A percentile compares a stretch with the other conserved stretches of the same genome.
Conservation (phyloP, 495 filamentous ascomycete species). For the Tuber aestivum region DNA sequence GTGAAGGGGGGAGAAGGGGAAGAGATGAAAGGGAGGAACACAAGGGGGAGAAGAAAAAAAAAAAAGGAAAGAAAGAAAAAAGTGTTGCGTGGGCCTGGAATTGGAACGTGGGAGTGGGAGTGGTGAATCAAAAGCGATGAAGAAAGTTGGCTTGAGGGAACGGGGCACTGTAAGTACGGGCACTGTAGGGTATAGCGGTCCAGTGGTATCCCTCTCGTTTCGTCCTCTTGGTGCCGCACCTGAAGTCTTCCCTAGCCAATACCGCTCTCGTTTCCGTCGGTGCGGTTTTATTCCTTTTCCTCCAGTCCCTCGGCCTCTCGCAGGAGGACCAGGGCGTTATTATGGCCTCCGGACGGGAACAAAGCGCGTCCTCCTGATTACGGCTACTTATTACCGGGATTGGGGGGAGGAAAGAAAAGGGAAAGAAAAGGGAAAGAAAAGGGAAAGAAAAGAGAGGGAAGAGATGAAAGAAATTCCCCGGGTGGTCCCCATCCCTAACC, state of each 20-base stretch:
- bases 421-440: background rate
- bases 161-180: background rate
- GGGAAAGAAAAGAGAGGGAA: background rate
- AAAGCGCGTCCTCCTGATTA: background rate
- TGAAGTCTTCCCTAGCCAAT: background rate
- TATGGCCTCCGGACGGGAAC: background rate
- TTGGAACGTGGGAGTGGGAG: background rate
- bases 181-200: background rate
- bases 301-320: background rate
- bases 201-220: background rate
- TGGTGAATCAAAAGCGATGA: background rate
- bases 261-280: background rate
- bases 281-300: background rate
- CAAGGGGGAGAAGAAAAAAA: background rate
- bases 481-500: background rate
- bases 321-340: background rate
- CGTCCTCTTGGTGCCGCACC: background rate
- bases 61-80: background rate
- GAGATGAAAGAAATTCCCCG: background rate
- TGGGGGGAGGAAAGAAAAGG: background rate
- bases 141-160: background rate
- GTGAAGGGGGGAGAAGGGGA: background rate
- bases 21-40: background rate
- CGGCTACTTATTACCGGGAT: background rate
- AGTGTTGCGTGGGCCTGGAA: background rate